Conservation (phyloP, 495 filamentous ascomycete species). For the Parathielavia appendiculata region DNA sequence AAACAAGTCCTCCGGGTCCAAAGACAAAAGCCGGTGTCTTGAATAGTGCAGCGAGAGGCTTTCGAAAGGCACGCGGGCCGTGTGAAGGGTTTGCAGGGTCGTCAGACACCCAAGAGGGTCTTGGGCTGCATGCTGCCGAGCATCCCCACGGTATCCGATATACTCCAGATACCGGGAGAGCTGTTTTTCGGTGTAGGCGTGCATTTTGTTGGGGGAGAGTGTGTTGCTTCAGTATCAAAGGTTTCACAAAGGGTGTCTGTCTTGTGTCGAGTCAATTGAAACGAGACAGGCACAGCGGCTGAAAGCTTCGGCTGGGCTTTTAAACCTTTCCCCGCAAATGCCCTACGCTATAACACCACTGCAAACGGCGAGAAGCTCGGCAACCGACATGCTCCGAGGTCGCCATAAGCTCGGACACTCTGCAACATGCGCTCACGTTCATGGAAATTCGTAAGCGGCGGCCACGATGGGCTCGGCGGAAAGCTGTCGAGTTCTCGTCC, state of each 20-base stretch:
- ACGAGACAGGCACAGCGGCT: no score
- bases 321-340: background rate
- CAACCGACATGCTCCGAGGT: background rate
- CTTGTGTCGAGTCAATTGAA: no score
- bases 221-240: background rate
- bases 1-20: constrained; percentile 56
- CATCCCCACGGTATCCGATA: constrained; percentile 36
- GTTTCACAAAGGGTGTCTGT: background rate
- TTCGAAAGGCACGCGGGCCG: constrained; percentile 65
- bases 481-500: no score
- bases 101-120: constrained; percentile 33
- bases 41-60: constrained; percentile 55
- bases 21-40: constrained; percentile 42
- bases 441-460: no score
- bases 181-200: constrained; percentile 25
- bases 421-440: no score
- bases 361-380: background rate
- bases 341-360: background rate
- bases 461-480: no score
- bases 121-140: background rate
- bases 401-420: no score
- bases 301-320: background rate
- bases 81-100: constrained; percentile 45
- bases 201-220: constrained; percentile 14
- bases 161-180: constrained; percentile 35